These are phyloP conservation scores for Pugionium dolabratum DNA, from an alignment of 345 rosid genomes.

Conservation along the genomic window DNA sequence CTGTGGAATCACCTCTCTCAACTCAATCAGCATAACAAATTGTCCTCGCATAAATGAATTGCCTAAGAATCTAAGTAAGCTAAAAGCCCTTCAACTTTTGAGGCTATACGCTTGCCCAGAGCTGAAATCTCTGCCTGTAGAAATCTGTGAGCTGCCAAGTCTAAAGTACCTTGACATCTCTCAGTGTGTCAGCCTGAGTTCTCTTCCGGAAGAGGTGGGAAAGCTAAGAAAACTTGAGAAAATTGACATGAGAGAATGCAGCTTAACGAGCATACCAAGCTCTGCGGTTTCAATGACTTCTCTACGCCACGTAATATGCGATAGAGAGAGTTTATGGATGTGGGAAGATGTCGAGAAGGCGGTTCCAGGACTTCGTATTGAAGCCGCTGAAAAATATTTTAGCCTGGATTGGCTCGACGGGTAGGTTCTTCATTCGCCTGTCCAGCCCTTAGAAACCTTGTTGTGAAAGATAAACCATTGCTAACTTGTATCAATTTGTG, in stretches of 20 bases:
- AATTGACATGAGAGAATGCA: slow-evolving; percentile 92
- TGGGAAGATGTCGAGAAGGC: slow-evolving; percentile 57
- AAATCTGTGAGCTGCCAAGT: slow-evolving; percentile 53
- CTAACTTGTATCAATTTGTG: background rate
- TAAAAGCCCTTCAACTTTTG: slow-evolving; percentile 53
- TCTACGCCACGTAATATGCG: slow-evolving; percentile 65
- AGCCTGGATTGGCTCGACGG: slow-evolving; percentile 72
- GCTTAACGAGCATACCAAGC: slow-evolving; percentile 48
- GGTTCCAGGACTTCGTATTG: slow-evolving; percentile 49
- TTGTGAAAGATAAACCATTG: no score
- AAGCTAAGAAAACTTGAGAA: slow-evolving; percentile 60
- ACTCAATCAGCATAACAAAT: slow-evolving; percentile 72
- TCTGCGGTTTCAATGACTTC: slow-evolving; percentile 52
- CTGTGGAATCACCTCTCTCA: slow-evolving; percentile 51
- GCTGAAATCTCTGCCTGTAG: slow-evolving; percentile 53
- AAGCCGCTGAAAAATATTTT: slow-evolving; percentile 62
- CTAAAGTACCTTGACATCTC: slow-evolving; percentile 78
- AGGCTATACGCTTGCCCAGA: slow-evolving; percentile 79
- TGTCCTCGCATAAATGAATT: slow-evolving; percentile 67
- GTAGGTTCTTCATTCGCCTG: slow-evolving; percentile 29
- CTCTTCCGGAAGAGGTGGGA: slow-evolving; percentile 66
- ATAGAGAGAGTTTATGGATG: slow-evolving; percentile 48
- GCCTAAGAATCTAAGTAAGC: slow-evolving; percentile 52
- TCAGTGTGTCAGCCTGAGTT: slow-evolving; percentile 58
- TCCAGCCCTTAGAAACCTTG: background rate